Evolutionary conservation across 345 rosid species (phyloP), one percentile per base, ranked within the genome.

Genomic region (Populus davidiana): DNA sequence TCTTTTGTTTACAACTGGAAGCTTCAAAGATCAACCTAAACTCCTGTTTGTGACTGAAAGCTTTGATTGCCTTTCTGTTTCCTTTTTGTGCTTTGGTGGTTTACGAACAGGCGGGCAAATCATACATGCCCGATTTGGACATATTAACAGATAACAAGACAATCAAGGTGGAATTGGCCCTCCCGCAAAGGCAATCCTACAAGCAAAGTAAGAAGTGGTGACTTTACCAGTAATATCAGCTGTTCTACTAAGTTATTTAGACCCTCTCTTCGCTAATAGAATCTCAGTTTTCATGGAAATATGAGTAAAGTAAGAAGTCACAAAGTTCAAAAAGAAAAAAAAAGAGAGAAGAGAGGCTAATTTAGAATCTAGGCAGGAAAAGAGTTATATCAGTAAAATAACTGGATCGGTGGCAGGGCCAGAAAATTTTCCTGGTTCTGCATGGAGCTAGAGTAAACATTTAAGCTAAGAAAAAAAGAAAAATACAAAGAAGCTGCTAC

Each of bases 391-490:
- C 20, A 16, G 59, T 20, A 0, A 49, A 6, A 49, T 17, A 2
- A 18, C 59, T 33, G 36, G 20, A 18, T 18, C 59, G n/a, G n/a
- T 52, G 59, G 9, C 59, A 6, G 2, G 2, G 59, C 59, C 59
- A 50, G 59, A 0, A 18, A 50, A 1, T 50, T 50, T 18, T 18
- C 56, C 2, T 13, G 74, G 79, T 81, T 81, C 89, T 89, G 88
- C 82, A 85, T 80, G 67, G 65, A 79, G 73, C 81, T 56, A 68
- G 63, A 63, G 67, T 66, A 77, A 70, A 68, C 75, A 82, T 74
- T 74, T 54, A 73, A 75, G 66, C 76, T 81, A 52, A 85, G 76
- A 79, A 80, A 66, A 23, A 50, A 59, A 66, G 21, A 50, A 59
- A 54, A 71, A 76, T 63, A 50, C 72, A 16, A 73, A 35, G 41